phyloP scores from a whole-genome alignment of 192 early-diverging fungal genomes.

The Diversispora eburnea region DNA sequence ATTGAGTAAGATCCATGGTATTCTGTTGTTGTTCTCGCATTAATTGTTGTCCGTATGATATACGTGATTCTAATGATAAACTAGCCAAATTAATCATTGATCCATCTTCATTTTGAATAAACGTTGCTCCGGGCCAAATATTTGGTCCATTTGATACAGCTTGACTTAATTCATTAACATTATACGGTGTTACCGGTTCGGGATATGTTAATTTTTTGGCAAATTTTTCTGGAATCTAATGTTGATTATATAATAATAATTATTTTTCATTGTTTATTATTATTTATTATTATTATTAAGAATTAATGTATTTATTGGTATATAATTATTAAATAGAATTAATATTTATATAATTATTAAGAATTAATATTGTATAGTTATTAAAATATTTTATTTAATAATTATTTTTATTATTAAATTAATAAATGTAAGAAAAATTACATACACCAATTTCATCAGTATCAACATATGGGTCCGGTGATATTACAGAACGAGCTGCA shows the following conservation, averaged over 20 bases:
- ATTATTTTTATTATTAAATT: neutral
- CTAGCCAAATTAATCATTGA: constrained; percentile 73
- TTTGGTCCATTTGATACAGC: constrained; percentile 94
- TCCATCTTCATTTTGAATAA: constrained; percentile 96
- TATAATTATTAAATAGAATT: too few relatives aligned
- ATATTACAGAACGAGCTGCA: constrained; percentile 96
- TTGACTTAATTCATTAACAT: constrained; percentile 84
- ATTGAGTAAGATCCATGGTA: constrained; percentile 36
- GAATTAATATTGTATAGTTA: too few relatives aligned
- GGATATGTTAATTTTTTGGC: constrained; percentile 94
- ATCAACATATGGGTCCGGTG: constrained; percentile 96
- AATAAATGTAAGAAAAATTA: neutral
- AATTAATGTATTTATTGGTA: too few relatives aligned
- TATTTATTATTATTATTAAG: too few relatives aligned
- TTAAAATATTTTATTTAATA: neutral
- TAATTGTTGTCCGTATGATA: constrained; percentile 93
- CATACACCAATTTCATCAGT: constrained; percentile 89
- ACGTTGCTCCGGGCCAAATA: constrained; percentile 94
- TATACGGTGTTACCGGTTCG: constrained; percentile 95
- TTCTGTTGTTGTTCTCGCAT: constrained; percentile 66
- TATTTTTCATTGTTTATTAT: too few relatives aligned
- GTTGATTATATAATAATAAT: neutral
- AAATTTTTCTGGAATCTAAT: constrained; percentile 83
- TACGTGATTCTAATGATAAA: constrained; percentile 82
- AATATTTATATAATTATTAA: too few relatives aligned